Conservation (phyloP, 305 asterid genomes). For the Fraxinus albicans region DNA sequence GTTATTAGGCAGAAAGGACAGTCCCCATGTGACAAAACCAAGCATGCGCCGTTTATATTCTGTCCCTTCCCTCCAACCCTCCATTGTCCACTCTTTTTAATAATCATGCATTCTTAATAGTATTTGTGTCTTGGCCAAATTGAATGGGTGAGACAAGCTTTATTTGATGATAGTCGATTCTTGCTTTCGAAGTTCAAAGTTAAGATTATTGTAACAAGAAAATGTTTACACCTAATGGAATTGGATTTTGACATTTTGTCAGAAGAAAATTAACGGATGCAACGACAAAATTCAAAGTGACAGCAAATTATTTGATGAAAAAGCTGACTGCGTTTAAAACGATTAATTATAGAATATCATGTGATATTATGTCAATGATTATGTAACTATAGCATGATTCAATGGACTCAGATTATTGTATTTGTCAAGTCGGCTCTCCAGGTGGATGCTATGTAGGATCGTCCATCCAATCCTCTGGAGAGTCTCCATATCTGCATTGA, state of each 20-base stretch:
- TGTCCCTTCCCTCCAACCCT: neutral
- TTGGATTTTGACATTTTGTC: too few species aligned
- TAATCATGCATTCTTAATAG: neutral
- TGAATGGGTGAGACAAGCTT: neutral
- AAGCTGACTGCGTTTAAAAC: too few species aligned
- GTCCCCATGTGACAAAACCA: slow-evolving; percentile 40
- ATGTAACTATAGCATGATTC: too few species aligned
- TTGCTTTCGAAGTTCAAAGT: neutral
- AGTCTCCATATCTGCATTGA: neutral
- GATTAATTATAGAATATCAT: too few species aligned
- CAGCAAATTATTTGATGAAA: too few species aligned
- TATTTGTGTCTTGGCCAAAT: neutral
- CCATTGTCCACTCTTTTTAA: neutral
- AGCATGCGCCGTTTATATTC: slow-evolving; percentile 40
- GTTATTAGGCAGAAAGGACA: slow-evolving; percentile 16
- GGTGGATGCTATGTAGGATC: neutral
- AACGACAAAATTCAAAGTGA: too few species aligned
- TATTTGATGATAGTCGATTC: neutral
- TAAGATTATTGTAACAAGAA: neutral
- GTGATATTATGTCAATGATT: too few species aligned
- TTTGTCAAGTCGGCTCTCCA: neutral
- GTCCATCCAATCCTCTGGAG: neutral
- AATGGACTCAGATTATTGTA: too few species aligned
- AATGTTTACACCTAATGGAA: neutral
- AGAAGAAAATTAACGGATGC: too few species aligned